Base-by-base conservation (phyloP, 495 filamentous ascomycete species). In the Penicillium roqueforti region DNA sequence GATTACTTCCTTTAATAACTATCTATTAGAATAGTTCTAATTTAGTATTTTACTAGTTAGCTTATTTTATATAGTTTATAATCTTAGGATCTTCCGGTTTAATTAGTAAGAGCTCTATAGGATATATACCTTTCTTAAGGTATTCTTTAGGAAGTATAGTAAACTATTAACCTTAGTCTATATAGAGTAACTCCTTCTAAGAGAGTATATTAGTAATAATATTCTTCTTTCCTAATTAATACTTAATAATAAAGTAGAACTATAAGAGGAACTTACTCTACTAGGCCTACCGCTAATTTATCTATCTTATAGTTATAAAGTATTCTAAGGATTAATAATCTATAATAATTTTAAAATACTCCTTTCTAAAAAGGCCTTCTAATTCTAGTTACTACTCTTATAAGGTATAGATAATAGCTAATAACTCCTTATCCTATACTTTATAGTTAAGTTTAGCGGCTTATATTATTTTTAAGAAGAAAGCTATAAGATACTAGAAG, bases 241-340 rank as follows among this genome's bases (percentile, higher is more conserved):
- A 69, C 6, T 46, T 55, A 9, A 71, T 68, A 16, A 58, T 50
- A 26, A 71, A 69, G 28, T 68, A 47, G 28, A 58, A 68, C 0
- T 28, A 16, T 53, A n/a, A 3, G 50, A 57, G 6, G 25, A 28
- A 28, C 6, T 28, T 7, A 28, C 25, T 28, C 6, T 28, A 28
- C 8, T 7, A 7, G 7, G 8, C 8, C 6, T 28, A 28, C 1
- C 6, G 6, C 6, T 28, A 28, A 28, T 28, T 28, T 28, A 28
- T 28, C 6, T 28, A 28, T 8, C 6, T 1, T 7, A 7, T 28
- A 1, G 6, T 37, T 37, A 37, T 37, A 37, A 37, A 37, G n/a
- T 37, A 18, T 7, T 37, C 7, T 5, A 37, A 37, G 6, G n/a
- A 37, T n/a, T 37, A 37, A 18, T 16, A 18, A 37, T 37, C 7